These are phyloP conservation scores for Quambalaria eucalypti DNA, from an alignment of 1,284 basidiomycete species.

Conservation along the genomic window DNA sequence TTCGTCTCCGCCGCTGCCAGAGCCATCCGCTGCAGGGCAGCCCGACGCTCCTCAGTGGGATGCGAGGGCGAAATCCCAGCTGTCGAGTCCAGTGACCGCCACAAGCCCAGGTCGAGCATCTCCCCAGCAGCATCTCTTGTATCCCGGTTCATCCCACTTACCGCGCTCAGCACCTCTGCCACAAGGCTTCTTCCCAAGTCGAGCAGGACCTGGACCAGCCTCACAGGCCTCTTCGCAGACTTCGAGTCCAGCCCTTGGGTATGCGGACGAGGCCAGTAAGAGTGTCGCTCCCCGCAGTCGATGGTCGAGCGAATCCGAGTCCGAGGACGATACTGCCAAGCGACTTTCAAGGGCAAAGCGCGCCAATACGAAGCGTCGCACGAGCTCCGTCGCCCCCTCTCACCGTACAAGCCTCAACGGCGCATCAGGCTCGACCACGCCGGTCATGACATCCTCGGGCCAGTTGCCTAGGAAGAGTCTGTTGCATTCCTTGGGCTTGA, in stretches of 20 bases:
- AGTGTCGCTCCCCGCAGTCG: background rate
- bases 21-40: too few relatives aligned
- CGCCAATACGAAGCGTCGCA: background rate
- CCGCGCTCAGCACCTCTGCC: background rate
- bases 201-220: too few relatives aligned
- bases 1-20: too few relatives aligned
- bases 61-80: too few relatives aligned
- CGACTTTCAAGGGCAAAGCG: background rate
- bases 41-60: too few relatives aligned
- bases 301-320: slow-evolving; percentile 1
- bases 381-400: background rate
- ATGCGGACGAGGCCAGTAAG: background rate
- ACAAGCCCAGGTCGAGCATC: too few relatives aligned
- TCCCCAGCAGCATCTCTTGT: too few relatives aligned
- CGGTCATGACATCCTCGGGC: background rate
- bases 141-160: too few relatives aligned
- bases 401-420: background rate
- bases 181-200: background rate
- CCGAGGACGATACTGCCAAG: background rate
- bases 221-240: background rate
- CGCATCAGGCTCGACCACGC: background rate
- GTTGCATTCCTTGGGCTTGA: slow-evolving; percentile 4
- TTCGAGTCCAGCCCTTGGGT: background rate
- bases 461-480: background rate
- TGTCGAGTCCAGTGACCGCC: too few relatives aligned